These are phyloP conservation scores for Cucumis hystrix DNA, from an alignment of 306 rosid species.

Conservation along the genomic window DNA sequence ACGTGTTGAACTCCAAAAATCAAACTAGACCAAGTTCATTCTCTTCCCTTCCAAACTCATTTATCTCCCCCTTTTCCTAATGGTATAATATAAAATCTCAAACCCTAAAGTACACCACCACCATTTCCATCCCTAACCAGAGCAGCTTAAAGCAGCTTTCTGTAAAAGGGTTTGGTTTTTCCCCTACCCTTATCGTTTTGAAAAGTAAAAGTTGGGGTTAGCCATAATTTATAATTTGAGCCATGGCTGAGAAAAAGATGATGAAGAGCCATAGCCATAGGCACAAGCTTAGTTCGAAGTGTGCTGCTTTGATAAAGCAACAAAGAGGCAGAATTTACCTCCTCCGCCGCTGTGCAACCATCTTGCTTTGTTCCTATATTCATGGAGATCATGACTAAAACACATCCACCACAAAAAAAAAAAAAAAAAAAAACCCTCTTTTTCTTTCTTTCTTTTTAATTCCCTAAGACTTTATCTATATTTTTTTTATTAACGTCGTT, in stretches of 20 bases:
- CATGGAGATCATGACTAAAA: slow-evolving; percentile 3
- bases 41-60: background rate
- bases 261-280: background rate
- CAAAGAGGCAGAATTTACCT: slow-evolving; percentile 4
- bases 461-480: too few species aligned
- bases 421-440: too few species aligned
- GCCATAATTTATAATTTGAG: too few species aligned
- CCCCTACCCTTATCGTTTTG: too few species aligned
- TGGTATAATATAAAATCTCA: background rate
- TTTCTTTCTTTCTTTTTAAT: too few species aligned
- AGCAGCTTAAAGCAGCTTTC: too few species aligned
- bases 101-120: background rate
- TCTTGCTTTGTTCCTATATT: slow-evolving; percentile 6
- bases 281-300: background rate
- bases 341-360: slow-evolving; percentile 5
- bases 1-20: too few species aligned
- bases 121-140: background rate
- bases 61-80: background rate
- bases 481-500: too few species aligned
- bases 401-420: background rate
- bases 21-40: slow-evolving; percentile 1
- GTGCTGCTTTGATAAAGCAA: background rate
- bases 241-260: background rate
- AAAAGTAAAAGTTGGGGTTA: too few species aligned
- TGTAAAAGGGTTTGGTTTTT: too few species aligned